phyloP scores from a whole-genome alignment of 2,329 filamentous ascomycete genomes.

The Colletotrichum sansevieriae region DNA sequence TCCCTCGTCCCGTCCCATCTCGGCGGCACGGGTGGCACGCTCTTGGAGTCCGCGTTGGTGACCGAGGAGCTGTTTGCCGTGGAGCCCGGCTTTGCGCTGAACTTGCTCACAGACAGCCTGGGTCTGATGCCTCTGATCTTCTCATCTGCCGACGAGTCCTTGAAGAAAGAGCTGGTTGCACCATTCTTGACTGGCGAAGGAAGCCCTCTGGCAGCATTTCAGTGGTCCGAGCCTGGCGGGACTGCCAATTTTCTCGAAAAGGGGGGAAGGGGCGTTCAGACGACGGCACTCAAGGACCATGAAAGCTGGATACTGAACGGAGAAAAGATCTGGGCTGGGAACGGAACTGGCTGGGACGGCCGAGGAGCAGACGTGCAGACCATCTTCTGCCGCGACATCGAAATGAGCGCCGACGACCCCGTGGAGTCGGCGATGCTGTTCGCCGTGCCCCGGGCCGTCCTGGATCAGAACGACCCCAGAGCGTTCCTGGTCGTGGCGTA shows the following conservation, averaged over 20 bases:
- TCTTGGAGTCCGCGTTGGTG: constrained; percentile 63
- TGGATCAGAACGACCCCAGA: constrained; percentile 56
- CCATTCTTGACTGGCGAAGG: constrained; percentile 61
- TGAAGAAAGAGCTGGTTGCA: constrained; percentile 57
- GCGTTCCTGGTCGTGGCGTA: constrained; percentile 62
- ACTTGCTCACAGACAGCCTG: constrained; percentile 64
- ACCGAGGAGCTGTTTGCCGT: constrained; percentile 67
- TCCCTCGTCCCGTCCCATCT: constrained; percentile 59
- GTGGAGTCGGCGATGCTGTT: constrained; percentile 59
- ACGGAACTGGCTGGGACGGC: constrained; percentile 66
- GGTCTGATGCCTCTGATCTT: constrained; percentile 65
- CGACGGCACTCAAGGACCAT: constrained; percentile 61
- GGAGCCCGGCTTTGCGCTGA: constrained; percentile 63
- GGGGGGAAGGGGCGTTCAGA: constrained; percentile 61
- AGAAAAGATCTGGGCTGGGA: constrained; percentile 70
- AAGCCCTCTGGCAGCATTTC: constrained; percentile 62
- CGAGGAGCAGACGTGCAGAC: constrained; percentile 65
- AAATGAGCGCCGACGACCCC: constrained; percentile 44
- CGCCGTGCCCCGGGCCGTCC: constrained; percentile 61
- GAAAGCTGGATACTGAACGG: constrained; percentile 66
- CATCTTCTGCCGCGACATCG: constrained; percentile 61
- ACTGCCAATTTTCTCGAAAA: constrained; percentile 66
- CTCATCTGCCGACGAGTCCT: constrained; percentile 52
- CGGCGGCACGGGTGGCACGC: constrained; percentile 59
- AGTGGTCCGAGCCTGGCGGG: constrained; percentile 65